A percentile compares a stretch with the other conserved stretches of the same genome.
phyloP scores from a whole-genome alignment of 164 flowering plant genomes.

The Piper betle region DNA sequence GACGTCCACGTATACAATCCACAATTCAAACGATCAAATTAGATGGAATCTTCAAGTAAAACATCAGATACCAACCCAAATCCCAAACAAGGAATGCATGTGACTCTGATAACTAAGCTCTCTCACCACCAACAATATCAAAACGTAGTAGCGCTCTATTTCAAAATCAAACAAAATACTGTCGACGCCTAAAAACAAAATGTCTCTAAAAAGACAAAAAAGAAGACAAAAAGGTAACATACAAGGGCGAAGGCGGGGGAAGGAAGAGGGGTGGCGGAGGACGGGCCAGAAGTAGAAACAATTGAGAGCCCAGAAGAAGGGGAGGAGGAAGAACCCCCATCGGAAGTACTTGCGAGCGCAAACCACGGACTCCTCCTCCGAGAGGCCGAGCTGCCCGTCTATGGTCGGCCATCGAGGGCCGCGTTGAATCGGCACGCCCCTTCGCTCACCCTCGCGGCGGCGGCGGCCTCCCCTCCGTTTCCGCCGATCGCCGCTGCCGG shows the following conservation, averaged over 20 bases:
- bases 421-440: background rate
- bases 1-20: too few species aligned
- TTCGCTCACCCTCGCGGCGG: background rate
- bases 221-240: conserved; percentile 9
- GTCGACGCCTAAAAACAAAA: background rate
- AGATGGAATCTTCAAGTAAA: too few species aligned
- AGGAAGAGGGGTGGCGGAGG: conserved; percentile 44
- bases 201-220: background rate
- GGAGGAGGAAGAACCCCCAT: conserved; percentile 66
- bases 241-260: conserved; percentile 67
- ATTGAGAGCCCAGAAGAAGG: conserved; percentile 85
- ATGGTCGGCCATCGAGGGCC: conserved; percentile 62
- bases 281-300: conserved; percentile 98
- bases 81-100: too few species aligned
- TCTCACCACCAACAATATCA: too few species aligned
- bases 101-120: too few species aligned
- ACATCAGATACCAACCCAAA: too few species aligned
- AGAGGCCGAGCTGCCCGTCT: conserved; percentile 71
- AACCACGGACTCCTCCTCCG: conserved; percentile 53
- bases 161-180: background rate
- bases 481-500: background rate
- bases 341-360: conserved; percentile 69
- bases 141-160: too few species aligned
- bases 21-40: too few species aligned
- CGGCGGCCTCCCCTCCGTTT: background rate